Evolutionary conservation across 768 basidiomycete genomes (phyloP).

Genomic region (Lenzites betulinus): DNA sequence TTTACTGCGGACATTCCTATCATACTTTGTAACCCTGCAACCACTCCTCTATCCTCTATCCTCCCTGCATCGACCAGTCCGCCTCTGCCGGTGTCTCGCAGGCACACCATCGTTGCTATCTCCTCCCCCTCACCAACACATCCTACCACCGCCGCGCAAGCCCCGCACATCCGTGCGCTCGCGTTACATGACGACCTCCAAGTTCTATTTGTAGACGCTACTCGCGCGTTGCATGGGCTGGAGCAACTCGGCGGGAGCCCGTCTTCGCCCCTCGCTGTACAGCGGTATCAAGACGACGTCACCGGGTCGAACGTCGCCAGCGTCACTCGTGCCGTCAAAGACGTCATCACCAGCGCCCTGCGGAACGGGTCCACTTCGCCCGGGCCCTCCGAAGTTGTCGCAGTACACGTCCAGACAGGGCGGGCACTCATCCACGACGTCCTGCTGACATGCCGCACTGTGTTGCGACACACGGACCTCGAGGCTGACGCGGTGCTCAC

Average conservation of each 20-base stretch:
- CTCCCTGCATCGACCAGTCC: conserved; percentile 11
- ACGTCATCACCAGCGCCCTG: conserved; percentile 1
- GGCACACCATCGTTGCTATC: conserved; percentile 32
- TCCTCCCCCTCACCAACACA: conserved; percentile 25
- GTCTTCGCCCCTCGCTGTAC: conserved; percentile 51
- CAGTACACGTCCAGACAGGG: conserved; percentile 24
- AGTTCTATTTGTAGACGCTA: conserved; percentile 56
- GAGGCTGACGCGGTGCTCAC: conserved; percentile 22
- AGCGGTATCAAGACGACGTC: conserved; percentile 65
- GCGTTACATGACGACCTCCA: conserved; percentile 32
- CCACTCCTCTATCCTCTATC: conserved; percentile 48
- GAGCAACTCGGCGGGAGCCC: conserved; percentile 47
- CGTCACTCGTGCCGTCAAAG: conserved; percentile 43
- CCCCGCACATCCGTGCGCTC: conserved; percentile 23
- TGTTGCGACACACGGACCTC: conserved; percentile 15
- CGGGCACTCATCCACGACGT: conserved; percentile 24
- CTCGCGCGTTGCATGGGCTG: conserved; percentile 58
- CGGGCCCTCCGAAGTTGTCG: background rate
- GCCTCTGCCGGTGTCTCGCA: conserved; percentile 21
- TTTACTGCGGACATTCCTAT: conserved; percentile 61
- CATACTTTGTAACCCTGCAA: conserved; percentile 61
- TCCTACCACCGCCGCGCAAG: background rate
- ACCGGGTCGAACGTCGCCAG: conserved; percentile 58
- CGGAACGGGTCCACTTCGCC: background rate
- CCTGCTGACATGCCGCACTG: conserved; percentile 16